These are phyloP conservation scores for Pichia cephalocereana DNA, from an alignment of 805 yeast genomes.

Conservation along the genomic window DNA sequence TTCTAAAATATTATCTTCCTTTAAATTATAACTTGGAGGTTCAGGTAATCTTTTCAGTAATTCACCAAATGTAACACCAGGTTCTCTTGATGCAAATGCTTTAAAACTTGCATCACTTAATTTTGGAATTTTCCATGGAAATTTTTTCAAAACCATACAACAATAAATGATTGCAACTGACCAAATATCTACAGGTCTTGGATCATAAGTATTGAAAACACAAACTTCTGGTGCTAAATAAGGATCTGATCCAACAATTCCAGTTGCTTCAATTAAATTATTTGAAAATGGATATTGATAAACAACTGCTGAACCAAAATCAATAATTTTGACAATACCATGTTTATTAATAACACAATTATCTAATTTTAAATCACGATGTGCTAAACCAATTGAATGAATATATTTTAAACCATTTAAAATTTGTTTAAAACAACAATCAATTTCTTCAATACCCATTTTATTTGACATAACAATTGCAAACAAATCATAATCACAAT, in stretches of 20 bases:
- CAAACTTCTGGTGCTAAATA: constrained; percentile 89
- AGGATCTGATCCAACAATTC: constrained; percentile 85
- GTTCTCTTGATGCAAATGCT: constrained; percentile 65
- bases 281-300: constrained; percentile 79
- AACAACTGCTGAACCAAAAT: constrained; percentile 90
- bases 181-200: constrained; percentile 93
- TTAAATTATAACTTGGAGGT: constrained; percentile 26
- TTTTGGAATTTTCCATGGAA: constrained; percentile 93
- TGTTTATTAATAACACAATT: constrained; percentile 78
- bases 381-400: constrained; percentile 81
- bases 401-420: constrained; percentile 72
- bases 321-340: constrained; percentile 85
- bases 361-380: constrained; percentile 84
- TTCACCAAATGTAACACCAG: constrained; percentile 58
- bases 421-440: constrained; percentile 85
- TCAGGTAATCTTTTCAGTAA: constrained; percentile 47
- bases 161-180: constrained; percentile 84
- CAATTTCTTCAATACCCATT: constrained; percentile 70
- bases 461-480: constrained; percentile 92
- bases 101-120: constrained; percentile 74
- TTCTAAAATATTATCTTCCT: neutral
- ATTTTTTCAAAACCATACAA: constrained; percentile 84
- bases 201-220: constrained; percentile 74
- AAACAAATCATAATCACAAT: constrained; percentile 85
- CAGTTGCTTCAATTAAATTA: constrained; percentile 65